Base-by-base conservation (phyloP, 225 moss, liverwort and hornwort species). In the Neckera pumila region DNA sequence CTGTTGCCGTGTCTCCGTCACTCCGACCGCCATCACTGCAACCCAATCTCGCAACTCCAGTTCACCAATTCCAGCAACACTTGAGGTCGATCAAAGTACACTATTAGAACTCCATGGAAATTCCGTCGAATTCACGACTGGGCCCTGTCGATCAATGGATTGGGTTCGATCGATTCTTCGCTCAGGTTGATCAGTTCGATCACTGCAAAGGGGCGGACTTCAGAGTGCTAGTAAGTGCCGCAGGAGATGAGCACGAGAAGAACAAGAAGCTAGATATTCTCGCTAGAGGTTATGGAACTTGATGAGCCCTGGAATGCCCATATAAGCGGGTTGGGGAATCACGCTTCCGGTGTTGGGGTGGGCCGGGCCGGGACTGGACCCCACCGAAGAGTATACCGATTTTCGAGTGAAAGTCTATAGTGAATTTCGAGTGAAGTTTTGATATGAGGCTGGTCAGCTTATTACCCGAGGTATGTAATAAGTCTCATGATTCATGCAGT, bases 11-110 rank as follows among this genome's bases (percentile, higher is more conserved):
- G 71, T 87, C 82, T 82, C 87, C 40, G 4, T 20, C 4, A 83
- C 88, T 17, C 84, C 89, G 6, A 89, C 89, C 84, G 84, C 84
- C 89, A 89, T 89, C 83, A 9, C 83, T 66, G 12, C 64, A 86
- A 65, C 65, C 40, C 77, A 86, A 53, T 65, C 40, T 16, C 8
- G 9, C 22, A 40, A 64, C 40, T 53, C 53, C 7, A 59, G 59
- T 12, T 23, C 45, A 59, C 62, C 25, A 51, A 51, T 51, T n/a
- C 65, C 17, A 34, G 7, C 12, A 51, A 26, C 17, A 65, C 47
- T 12, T 36, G 20, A 47, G 49, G 22, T 7, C 80, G 22, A 22
- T 33, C 26, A 12, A 12, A 17, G 58, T 26, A 58, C 40, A 31
- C 75, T 85, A 85, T 14, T 49, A 49, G 47, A 9, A 5, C 26